Evolutionary conservation across 2,329 filamentous ascomycete species (phyloP), one percentile per base, ranked within the genome.

Genomic region (Acrocalymma vagum): DNA sequence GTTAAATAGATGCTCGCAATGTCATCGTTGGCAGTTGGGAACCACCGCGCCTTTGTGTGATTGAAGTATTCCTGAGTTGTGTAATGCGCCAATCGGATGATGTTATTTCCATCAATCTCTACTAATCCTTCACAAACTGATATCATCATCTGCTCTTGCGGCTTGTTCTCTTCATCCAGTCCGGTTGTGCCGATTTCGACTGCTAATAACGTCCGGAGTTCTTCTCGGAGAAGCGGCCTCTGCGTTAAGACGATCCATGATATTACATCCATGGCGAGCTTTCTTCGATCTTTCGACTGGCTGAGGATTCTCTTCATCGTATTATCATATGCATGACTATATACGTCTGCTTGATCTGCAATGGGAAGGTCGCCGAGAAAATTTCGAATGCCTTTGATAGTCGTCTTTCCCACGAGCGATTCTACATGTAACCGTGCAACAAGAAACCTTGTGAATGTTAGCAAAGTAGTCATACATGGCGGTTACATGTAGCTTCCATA

Each of bases 221-320:
- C 51, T 2, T 4, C 10, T 9, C 25, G 48, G 9, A 44, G 51
- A n/a, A 59, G 44, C 14, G 36, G 41, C 15, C 43, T 18, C 23
- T 41, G 25, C 6, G 53, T 48, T 26, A 21, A 48, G 7, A 44
- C 37, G 22, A 59, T 51, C 55, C 51, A 59, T 4, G 44, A 44
- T 8, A 58, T 35, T 15, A 47, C 35, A 8, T 34, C 30, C 20
- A 62, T 71, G 0, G 77, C 77, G 25, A 77, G 57, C 0, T 65
- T 39, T 11, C 27, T 24, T 8, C 65, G 47, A 3, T 63, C 68
- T 1, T 34, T 1, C 0, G 50, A 8, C 31, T 80, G 76, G 1
- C 50, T 42, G n/a, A 69, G 33, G 18, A 80, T 77, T 14, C 75
- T 59, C 3, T 70, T 24, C 57, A 80, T 73, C 0, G 72, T 69